phyloP scores from a whole-genome alignment of 1,284 basidiomycete genomes.

The Leccinum subfulvum region DNA sequence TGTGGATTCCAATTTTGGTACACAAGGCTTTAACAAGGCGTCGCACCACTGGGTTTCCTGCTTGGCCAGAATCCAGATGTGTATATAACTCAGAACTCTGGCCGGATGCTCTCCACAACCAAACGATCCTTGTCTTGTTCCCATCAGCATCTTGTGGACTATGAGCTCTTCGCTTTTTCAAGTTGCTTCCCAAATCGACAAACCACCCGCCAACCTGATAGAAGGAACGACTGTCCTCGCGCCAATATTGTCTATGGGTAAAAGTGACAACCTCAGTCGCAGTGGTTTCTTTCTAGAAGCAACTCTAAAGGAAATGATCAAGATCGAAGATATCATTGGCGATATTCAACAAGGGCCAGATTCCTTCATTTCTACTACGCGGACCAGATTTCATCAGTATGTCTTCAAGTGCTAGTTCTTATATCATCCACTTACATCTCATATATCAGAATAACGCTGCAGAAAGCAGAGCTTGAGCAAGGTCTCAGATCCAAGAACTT shows the following conservation, averaged over 20 bases:
- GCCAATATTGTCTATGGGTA: no score
- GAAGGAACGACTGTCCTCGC: no score
- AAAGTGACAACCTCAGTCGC: not conserved
- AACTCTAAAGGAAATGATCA: not conserved
- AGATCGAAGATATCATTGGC: not conserved
- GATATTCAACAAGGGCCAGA: not conserved
- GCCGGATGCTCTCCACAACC: not conserved
- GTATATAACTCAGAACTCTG: not conserved
- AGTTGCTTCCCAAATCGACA: not conserved
- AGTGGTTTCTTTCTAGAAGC: not conserved
- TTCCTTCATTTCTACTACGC: not conserved
- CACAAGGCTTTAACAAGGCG: not conserved
- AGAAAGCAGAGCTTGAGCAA: not conserved
- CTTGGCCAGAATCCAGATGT: not conserved
- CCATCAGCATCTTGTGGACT: not conserved
- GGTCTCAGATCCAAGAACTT: not conserved
- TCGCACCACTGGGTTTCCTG: not conserved
- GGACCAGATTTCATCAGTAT: not conserved
- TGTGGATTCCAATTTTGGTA: not conserved
- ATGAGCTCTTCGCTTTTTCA: not conserved
- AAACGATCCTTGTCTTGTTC: not conserved
- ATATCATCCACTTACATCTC: no score
- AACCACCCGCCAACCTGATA: not conserved
- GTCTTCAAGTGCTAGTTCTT: not conserved
- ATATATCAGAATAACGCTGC: no score